Conservation (phyloP, 805 yeast genomes). For the Starmerella roubikii region DNA sequence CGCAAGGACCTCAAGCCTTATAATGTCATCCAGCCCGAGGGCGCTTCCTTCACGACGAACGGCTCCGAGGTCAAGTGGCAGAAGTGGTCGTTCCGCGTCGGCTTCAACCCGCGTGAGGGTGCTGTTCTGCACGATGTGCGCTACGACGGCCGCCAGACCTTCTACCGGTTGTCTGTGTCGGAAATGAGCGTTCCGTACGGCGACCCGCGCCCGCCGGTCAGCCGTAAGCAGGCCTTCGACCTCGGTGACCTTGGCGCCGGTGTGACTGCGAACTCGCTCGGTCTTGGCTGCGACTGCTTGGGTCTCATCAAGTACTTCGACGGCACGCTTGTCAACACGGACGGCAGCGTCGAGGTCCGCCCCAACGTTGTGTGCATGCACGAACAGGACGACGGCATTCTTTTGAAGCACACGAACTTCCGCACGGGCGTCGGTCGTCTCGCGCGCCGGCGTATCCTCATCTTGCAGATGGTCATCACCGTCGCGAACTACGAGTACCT, state of each 20-base stretch:
- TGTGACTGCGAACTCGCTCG: constrained; percentile 50
- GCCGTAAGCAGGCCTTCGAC: constrained; percentile 77
- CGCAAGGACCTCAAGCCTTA: constrained; percentile 59
- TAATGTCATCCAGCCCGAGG: constrained; percentile 71
- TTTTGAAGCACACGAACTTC: constrained; percentile 67
- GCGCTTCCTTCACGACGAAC: constrained; percentile 52
- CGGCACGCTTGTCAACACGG: constrained; percentile 39
- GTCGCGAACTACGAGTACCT: constrained; percentile 77
- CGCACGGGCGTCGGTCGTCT: constrained; percentile 66
- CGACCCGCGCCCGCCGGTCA: constrained; percentile 69
- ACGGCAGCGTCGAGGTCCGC: constrained; percentile 48
- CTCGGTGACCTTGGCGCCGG: constrained; percentile 78
- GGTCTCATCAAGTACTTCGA: constrained; percentile 68
- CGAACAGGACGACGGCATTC: constrained; percentile 70
- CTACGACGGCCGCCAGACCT: constrained; percentile 63
- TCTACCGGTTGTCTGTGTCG: constrained; percentile 57
- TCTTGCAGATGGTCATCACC: constrained; percentile 68
- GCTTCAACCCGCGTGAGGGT: constrained; percentile 65
- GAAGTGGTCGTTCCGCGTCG: constrained; percentile 67
- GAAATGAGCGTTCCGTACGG: constrained; percentile 86
- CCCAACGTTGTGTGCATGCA: constrained; percentile 70
- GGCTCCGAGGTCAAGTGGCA: constrained; percentile 62
- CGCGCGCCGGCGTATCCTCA: constrained; percentile 60
- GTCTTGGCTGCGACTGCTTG: constrained; percentile 68
- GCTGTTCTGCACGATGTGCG: constrained; percentile 55